Evolutionary conservation across 108 stramenopile genomes (phyloP).

Genomic region (Stephanodiscus triporus): DNA sequence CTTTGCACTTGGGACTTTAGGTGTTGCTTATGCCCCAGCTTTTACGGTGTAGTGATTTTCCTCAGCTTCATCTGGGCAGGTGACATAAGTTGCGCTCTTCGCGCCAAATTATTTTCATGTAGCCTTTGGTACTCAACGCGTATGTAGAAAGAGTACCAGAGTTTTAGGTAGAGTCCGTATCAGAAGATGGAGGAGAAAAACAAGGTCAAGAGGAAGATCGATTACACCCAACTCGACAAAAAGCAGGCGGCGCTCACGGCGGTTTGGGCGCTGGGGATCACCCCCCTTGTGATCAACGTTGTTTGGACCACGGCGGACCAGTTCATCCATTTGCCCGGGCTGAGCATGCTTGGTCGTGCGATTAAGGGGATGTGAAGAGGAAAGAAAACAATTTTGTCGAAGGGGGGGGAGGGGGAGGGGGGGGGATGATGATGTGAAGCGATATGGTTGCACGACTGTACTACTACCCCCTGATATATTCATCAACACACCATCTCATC

Average conservation of each 20-base stretch:
- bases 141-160: not conserved
- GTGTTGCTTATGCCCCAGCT: no score
- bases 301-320: conserved; percentile 39
- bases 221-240: conserved; percentile 53
- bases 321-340: conserved; percentile 43
- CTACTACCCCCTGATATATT: no score
- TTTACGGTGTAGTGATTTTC: no score
- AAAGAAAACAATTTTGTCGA: no score
- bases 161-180: conserved; percentile 29
- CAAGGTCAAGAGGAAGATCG: conserved; percentile 56
- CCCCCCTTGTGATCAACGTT: conserved; percentile 42
- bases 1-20: no score
- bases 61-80: no score
- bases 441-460: no score
- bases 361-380: conserved; percentile 34
- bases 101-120: conserved; percentile 2
- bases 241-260: conserved; percentile 50
- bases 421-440: no score
- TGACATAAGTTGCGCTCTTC: conserved; percentile 2
- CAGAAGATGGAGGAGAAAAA: conserved; percentile 63
- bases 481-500: not conserved
- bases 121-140: not conserved
- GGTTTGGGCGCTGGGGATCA: conserved; percentile 54
- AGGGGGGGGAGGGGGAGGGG: no score
- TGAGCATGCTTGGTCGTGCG: no score